Evolutionary conservation across 176 grass and related monocot genomes (phyloP), one percentile per base, ranked within the genome.

Genomic region (Tillandsia leiboldiana): DNA sequence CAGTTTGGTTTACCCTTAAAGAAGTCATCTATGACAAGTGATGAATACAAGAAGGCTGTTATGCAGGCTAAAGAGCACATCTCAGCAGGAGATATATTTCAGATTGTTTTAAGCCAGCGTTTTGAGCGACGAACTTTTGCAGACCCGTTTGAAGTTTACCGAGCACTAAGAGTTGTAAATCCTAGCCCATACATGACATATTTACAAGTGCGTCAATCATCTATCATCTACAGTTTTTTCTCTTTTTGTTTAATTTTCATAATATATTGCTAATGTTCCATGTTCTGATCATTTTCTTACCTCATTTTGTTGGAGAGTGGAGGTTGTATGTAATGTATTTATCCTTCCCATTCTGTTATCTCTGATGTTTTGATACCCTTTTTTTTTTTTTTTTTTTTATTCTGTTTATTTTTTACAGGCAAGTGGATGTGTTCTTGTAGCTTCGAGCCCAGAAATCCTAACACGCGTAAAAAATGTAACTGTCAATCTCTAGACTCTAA

Each of bases 361-460:
- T 59, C 20, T 59, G 15, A 42, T 80, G 83, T 81, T 85, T 84
- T 42, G 20, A 20, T 14, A 59, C 8, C 50, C 12, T 52, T 65
- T 48, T 22, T 12, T 48, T 17, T 9, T 13, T 67, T 27, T 3
- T 2, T 6, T 54, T 14, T 6, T 50, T 2, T 50, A 24, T 50
- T 3, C 11, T 48, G 20, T 54, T 47, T 48, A 80, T 65, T n/a
- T 51, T 53, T 12, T 20, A 42, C 51, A 69, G 75, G 75, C 75
- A 59, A 77, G 75, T 50, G 65, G 75, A 77, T 77, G 75, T 69
- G 61, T 77, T 69, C 52, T 77, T 15, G 89, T 92, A 50, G 89
- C 86, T 69, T 97, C 93, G 26, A 92, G 93, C 75, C 93, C 83
- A 27, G 89, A 97, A 82, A 97, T 97, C 81, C 88, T 97, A 57